A percentile compares a stretch with the other conserved stretches of the same genome.
These are phyloP conservation scores for Blastobotrys parvus DNA, from an alignment of 805 yeast species.

Conservation along the genomic window DNA sequence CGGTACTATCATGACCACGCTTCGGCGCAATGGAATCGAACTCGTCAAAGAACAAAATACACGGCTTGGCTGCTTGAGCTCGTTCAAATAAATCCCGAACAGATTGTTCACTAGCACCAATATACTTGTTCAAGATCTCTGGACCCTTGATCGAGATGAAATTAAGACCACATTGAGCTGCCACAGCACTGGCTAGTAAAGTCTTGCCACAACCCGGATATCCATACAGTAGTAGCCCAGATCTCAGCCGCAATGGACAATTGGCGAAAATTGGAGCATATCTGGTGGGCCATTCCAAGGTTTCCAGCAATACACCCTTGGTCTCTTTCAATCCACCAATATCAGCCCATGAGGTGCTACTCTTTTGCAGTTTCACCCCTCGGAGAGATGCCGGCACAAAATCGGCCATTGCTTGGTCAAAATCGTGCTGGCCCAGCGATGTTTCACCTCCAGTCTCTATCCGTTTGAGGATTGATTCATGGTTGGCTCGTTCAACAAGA, in stretches of 20 bases:
- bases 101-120: slow-evolving; percentile 95
- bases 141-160: slow-evolving; percentile 94
- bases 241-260: slow-evolving; percentile 79
- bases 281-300: slow-evolving; percentile 94
- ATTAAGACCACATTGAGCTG: slow-evolving; percentile 87
- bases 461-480: slow-evolving; percentile 24
- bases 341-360: slow-evolving; percentile 70
- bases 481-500: slow-evolving; percentile 52
- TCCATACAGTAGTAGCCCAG: slow-evolving; percentile 87
- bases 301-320: slow-evolving; percentile 68
- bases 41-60: slow-evolving; percentile 88
- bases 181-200: slow-evolving; percentile 83
- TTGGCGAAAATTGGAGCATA: slow-evolving; percentile 90
- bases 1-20: slow-evolving; percentile 95
- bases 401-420: slow-evolving; percentile 52
- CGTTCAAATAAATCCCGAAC: slow-evolving; percentile 88
- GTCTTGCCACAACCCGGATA: slow-evolving; percentile 99
- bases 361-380: slow-evolving; percentile 79
- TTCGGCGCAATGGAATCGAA: slow-evolving; percentile 97
- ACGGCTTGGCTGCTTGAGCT: slow-evolving; percentile 92
- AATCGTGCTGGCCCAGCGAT: slow-evolving; percentile 29
- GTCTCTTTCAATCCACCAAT: slow-evolving; percentile 83
- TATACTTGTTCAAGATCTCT: slow-evolving; percentile 86
- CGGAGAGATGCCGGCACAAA: slow-evolving; percentile 76
- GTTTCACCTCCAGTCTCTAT: slow-evolving; percentile 5